Evolutionary conservation across 2,329 filamentous ascomycete genomes (phyloP).

Genomic region (Clonostachys byssicola): DNA sequence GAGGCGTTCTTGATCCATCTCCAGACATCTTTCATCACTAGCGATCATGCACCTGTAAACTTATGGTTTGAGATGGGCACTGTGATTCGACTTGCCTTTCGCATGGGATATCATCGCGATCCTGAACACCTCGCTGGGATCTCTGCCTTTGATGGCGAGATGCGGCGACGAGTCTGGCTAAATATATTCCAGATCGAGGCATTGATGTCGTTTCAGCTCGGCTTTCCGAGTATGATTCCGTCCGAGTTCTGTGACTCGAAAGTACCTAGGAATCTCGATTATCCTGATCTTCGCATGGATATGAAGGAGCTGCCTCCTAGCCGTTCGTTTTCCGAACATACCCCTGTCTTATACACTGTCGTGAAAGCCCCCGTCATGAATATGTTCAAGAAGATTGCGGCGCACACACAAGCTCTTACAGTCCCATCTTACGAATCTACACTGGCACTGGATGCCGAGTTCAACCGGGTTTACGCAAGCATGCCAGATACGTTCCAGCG

Average conservation of each 20-base stretch:
- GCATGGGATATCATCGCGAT: constrained; percentile 56
- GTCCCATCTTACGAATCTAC: constrained; percentile 42
- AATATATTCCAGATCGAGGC: constrained; percentile 37
- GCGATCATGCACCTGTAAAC: constrained; percentile 44
- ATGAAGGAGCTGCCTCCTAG: constrained; percentile 3
- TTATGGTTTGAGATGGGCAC: constrained; percentile 48
- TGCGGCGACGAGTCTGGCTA: constrained; percentile 41
- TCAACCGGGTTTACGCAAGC: constrained; percentile 36
- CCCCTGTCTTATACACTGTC: constrained; percentile 45
- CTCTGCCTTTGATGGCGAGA: constrained; percentile 39
- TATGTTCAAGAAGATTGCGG: constrained; percentile 42
- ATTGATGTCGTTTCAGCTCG: constrained; percentile 39
- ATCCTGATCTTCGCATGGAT: constrained; percentile 3
- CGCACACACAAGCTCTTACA: background rate
- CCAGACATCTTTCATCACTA: constrained; percentile 49
- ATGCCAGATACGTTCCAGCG: constrained; percentile 45
- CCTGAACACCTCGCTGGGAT: constrained; percentile 44
- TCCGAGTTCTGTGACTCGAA: constrained; percentile 3
- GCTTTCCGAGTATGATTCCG: constrained; percentile 39
- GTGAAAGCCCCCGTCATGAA: constrained; percentile 42
- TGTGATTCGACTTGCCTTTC: constrained; percentile 48
- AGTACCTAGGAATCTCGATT: constrained; percentile 3
- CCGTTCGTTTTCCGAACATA: constrained; percentile 4
- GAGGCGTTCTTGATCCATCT: constrained; percentile 47
- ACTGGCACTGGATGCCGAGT: constrained; percentile 36